Percentiles rank a stretch among this genome's conserved stretches.
phyloP scores from a whole-genome alignment of 441 rosid species.

The Populus hybrid region DNA sequence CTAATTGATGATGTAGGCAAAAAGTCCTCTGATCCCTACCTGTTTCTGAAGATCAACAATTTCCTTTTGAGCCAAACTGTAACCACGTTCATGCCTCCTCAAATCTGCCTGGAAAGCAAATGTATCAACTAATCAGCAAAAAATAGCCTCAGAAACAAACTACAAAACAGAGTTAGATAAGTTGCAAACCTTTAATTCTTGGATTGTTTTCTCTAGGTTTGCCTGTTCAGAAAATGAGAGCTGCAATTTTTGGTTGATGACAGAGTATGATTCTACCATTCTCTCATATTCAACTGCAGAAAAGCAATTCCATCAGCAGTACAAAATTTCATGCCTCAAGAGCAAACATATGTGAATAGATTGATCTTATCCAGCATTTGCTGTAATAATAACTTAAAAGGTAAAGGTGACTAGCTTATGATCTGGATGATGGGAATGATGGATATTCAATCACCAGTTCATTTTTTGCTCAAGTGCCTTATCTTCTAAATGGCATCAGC shows the following conservation, averaged over 20 bases:
- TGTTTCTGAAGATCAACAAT: constrained; percentile 80
- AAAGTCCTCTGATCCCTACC: constrained; percentile 31
- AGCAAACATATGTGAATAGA: background rate
- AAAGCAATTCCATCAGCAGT: background rate
- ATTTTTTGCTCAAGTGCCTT: background rate
- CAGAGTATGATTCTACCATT: constrained; percentile 81
- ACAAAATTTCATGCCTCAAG: background rate
- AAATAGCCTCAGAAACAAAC: background rate
- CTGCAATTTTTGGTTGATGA: constrained; percentile 74
- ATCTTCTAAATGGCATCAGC: background rate
- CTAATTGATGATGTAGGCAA: background rate
- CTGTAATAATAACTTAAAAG: background rate
- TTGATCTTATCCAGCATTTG: background rate
- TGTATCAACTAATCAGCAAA: constrained; percentile 6
- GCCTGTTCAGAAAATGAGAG: constrained; percentile 66
- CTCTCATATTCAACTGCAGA: constrained; percentile 86
- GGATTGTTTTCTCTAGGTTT: constrained; percentile 67
- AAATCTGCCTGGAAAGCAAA: constrained; percentile 57
- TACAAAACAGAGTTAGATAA: background rate
- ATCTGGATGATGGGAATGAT: no score
- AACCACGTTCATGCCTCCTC: constrained; percentile 76
- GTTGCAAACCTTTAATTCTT: constrained; percentile 67
- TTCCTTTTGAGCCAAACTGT: constrained; percentile 63
- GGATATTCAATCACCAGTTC: background rate
- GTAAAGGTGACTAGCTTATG: background rate